These are phyloP conservation scores for Plasmodium fragile DNA, from an alignment of 169 alveolate genomes.

Conservation along the genomic window DNA sequence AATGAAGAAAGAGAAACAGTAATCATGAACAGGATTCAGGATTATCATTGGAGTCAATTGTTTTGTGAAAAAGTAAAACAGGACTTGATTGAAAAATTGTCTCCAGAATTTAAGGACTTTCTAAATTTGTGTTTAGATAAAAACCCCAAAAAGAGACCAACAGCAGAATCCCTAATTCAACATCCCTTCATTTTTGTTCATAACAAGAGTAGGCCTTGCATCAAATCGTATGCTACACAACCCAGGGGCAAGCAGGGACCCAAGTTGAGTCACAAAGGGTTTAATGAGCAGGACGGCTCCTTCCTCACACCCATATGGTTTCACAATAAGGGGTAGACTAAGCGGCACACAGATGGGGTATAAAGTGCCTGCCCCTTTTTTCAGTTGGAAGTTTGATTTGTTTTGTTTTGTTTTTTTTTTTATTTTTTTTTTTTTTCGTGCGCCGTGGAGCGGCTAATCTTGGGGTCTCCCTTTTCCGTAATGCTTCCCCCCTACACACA, in stretches of 20 bases:
- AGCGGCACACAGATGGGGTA: not conserved
- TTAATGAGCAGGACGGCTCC: conserved; percentile 75
- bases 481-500: not conserved
- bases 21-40: conserved; percentile 82
- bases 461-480: not conserved
- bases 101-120: conserved; percentile 80
- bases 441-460: not conserved
- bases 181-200: conserved; percentile 83
- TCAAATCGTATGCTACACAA: conserved; percentile 79
- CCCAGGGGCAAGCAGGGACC: conserved; percentile 76
- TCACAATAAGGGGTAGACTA: conserved; percentile 37
- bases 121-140: conserved; percentile 83
- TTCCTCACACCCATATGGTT: conserved; percentile 72
- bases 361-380: not conserved
- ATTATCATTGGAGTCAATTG: conserved; percentile 79
- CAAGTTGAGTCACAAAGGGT: conserved; percentile 57
- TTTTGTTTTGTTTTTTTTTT: too few relatives aligned
- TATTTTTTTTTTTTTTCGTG: not conserved
- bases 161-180: conserved; percentile 77
- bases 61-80: conserved; percentile 70
- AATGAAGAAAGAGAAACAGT: conserved; percentile 79
- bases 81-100: conserved; percentile 70
- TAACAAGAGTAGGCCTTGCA: conserved; percentile 78
- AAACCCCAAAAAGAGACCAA: conserved; percentile 81
- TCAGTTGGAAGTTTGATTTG: not conserved